Evolutionary conservation across 2,329 filamentous ascomycete species (phyloP), one percentile per base, ranked within the genome.

Genomic region (Penicillium sp.): DNA sequence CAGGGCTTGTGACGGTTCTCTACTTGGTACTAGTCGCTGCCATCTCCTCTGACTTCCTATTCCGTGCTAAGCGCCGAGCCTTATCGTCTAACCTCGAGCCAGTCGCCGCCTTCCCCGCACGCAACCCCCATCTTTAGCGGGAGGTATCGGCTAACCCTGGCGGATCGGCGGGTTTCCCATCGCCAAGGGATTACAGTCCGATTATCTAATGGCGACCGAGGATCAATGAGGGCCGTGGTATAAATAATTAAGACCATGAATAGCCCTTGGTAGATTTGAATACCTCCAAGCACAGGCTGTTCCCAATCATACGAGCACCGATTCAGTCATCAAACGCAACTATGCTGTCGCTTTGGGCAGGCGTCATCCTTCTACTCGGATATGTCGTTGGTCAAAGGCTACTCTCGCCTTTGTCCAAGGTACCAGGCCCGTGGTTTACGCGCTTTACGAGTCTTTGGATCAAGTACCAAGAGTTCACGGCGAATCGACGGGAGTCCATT

Each of bases 341-440:
- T 22, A 61, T 61, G 59, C 46, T 60, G n/a, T 58, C 53, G 25
- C 16, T 60, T 11, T 61, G 57, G 57, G 41, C 33, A 35, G 50
- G 38, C 2, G 30, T 27, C 9, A 41, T 60, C 3, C 18, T 58
- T 5, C 22, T 55, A 4, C 38, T 56, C 11, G 51, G 51, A 3
- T 61, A 50, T 38, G 30, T 48, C 22, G 10, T 60, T 20, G 20
- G n/a, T 30, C 44, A 33, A 46, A 57, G 52, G 22, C 9, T 54
- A 39, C 25, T 50, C 25, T 61, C 62, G 35, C 57, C 55, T 40
- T 47, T 60, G 8, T 51, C 56, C 14, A 56, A 61, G 14, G 14
- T 69, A 6, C 66, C 67, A 8, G 67, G 67, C 0, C 66, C 66
- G 1, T 66, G 62, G 62, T 64, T 64, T 40, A 66, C 66, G 16